Evolutionary conservation across 148 eudicot genomes (phyloP), one percentile per base, ranked within the genome.

Genomic region (Spergularia marina): DNA sequence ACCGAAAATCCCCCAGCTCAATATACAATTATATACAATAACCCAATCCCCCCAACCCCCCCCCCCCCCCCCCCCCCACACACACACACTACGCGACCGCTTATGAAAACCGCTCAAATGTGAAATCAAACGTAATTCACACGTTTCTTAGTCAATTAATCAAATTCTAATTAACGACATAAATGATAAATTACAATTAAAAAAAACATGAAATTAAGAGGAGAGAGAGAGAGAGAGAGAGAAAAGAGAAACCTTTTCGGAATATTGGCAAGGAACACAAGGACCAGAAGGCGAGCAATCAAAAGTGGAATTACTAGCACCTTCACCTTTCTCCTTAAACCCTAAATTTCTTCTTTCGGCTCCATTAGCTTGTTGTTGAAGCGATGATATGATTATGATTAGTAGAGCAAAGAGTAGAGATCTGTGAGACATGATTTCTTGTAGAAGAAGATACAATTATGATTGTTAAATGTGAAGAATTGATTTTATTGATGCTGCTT

Each of bases 271-370:
- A 44, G 92, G 84, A 60, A 94, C 76, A 76, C 98, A 94, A 73
- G 98, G 90, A 55, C 95, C 98, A 39, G 97, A 91, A 80, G 97
- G 97, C 49, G 95, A 85, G 77, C 98, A 94, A 30, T 91, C 97
- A 73, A 83, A 91, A 39, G 97, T 91, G 25, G 81, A 25, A 79
- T 89, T 90, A 81, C 89, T 91, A 36, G 83, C 82, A 59, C 89
- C 90, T 4, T 54, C 64, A 0, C 85, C 85, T 30, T 84, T 91
- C 67, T 91, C 98, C 77, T 81, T 87, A 72, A 94, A 86, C 75
- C 93, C 82, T 85, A 86, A 74, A 75, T 25, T 53, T 11, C 59
- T 70, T 59, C 60, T 25, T 70, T 70, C 20, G 4, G 44, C 20
- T 30, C 60, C 73, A 14, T 53, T 4, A 8, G 79, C 78, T 55